A percentile compares a stretch with the other conserved stretches of the same genome.
phyloP scores from a whole-genome alignment of 176 grass and related monocot genomes.

The Triticum monococcum region DNA sequence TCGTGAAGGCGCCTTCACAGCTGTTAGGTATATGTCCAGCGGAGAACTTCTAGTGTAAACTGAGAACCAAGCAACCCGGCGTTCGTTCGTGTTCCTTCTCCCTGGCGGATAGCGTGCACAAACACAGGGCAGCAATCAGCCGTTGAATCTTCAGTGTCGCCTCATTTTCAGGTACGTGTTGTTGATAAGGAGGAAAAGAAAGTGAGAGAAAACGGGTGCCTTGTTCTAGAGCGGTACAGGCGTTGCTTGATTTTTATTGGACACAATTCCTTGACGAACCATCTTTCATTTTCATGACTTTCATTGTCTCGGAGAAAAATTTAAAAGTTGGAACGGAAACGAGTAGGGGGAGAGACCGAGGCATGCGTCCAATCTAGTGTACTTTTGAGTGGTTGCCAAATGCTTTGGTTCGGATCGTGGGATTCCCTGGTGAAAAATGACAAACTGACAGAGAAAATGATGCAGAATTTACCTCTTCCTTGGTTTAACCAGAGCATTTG shows the following conservation, averaged over 20 bases:
- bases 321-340: background rate
- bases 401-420: background rate
- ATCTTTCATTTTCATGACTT: constrained; percentile 35
- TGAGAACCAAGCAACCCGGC: constrained; percentile 18
- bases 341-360: constrained; percentile 3
- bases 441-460: background rate
- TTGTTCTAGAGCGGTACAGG: constrained; percentile 20
- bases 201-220: background rate
- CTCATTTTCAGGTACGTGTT: constrained; percentile 44
- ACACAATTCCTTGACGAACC: constrained; percentile 6
- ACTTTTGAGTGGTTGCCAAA: constrained; percentile 28
- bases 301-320: constrained; percentile 25
- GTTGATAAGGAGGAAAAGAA: constrained; percentile 31
- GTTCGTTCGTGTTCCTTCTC: background rate
- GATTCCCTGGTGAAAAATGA: constrained; percentile 10
- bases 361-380: constrained; percentile 25
- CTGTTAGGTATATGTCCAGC: constrained; percentile 14
- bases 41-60: constrained; percentile 4
- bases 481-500: background rate
- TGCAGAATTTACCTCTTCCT: background rate
- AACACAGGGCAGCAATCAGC: constrained; percentile 10
- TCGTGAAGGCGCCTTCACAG: constrained; percentile 15
- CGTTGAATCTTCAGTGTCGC: constrained; percentile 26
- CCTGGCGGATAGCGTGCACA: background rate
- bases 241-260: constrained; percentile 24